A percentile compares a stretch with the other conserved stretches of the same genome.
These are phyloP conservation scores for Dioscorea zingiberensis DNA, from an alignment of 106 monocot genomes.

Conservation along the genomic window DNA sequence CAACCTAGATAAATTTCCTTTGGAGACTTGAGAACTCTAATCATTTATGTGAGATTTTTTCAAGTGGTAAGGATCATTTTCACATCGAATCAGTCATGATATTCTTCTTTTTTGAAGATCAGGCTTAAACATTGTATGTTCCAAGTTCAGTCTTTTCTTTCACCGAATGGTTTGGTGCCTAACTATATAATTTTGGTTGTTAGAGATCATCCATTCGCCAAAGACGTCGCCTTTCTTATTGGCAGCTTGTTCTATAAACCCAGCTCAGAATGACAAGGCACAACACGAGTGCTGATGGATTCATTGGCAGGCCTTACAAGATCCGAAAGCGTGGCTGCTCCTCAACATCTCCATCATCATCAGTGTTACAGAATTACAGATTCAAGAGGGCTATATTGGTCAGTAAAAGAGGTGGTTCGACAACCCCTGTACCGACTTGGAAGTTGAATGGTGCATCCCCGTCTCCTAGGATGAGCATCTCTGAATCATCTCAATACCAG, in stretches of 20 bases:
- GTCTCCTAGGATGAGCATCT: slow-evolving; percentile 12
- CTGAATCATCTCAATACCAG: slow-evolving; percentile 13
- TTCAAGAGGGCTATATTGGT: slow-evolving; percentile 36
- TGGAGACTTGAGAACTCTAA: no score
- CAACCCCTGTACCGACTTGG: background rate
- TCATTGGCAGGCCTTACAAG: slow-evolving; percentile 16
- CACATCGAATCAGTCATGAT: no score
- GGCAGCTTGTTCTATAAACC: background rate
- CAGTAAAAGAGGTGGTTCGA: slow-evolving; percentile 11
- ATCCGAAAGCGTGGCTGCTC: slow-evolving; percentile 35
- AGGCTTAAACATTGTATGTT: no score
- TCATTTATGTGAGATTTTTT: no score
- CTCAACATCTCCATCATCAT: slow-evolving; percentile 29
- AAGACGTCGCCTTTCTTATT: background rate
- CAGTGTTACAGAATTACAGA: slow-evolving; percentile 24
- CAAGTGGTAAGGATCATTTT: no score
- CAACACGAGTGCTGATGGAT: background rate
- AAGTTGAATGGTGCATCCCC: slow-evolving; percentile 19
- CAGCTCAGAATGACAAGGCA: slow-evolving; percentile 28
- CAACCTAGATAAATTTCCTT: no score
- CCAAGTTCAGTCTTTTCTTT: background rate
- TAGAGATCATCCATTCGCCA: no score
- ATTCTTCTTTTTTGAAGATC: no score
- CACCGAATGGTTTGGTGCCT: background rate
- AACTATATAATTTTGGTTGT: no score